These are phyloP conservation scores for Mrakia blollopis DNA, from an alignment of 768 basidiomycete species.

Conservation along the genomic window DNA sequence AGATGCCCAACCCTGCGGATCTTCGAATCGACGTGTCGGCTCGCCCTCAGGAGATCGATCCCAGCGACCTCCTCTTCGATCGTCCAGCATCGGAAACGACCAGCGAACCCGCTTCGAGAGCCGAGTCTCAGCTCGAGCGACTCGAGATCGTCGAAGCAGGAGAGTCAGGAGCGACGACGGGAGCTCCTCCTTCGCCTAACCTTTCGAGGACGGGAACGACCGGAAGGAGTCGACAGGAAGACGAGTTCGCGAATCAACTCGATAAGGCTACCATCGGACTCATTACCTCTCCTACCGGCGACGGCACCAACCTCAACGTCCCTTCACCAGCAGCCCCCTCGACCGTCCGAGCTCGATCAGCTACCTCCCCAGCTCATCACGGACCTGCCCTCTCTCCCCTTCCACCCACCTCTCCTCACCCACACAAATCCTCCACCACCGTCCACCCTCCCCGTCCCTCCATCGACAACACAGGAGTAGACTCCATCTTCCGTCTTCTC, in stretches of 20 bases:
- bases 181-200: background rate
- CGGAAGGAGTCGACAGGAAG: background rate
- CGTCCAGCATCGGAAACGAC: slow-evolving; percentile 70
- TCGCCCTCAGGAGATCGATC: slow-evolving; percentile 52
- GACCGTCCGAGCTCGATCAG: slow-evolving; percentile 36
- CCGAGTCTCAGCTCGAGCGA: slow-evolving; percentile 31
- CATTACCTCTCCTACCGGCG: background rate
- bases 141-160: no score
- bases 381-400: slow-evolving; percentile 19
- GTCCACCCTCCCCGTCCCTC: slow-evolving; percentile 91
- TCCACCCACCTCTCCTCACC: slow-evolving; percentile 8
- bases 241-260: slow-evolving; percentile 17
- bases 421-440: slow-evolving; percentile 51
- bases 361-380: slow-evolving; percentile 16
- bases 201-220: slow-evolving; percentile 2
- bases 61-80: slow-evolving; percentile 68
- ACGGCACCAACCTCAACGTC: no score
- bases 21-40: background rate
- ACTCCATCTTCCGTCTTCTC: slow-evolving; percentile 91
- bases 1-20: slow-evolving; percentile 23
- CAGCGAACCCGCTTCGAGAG: slow-evolving; percentile 49
- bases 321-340: background rate
- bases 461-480: slow-evolving; percentile 75
- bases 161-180: slow-evolving; percentile 8
- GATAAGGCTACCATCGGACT: slow-evolving; percentile 15